Percentiles rank a stretch among this genome's conserved stretches.
These are phyloP conservation scores for Verbena officinalis DNA, from an alignment of 257 asterid genomes.

Conservation along the genomic window DNA sequence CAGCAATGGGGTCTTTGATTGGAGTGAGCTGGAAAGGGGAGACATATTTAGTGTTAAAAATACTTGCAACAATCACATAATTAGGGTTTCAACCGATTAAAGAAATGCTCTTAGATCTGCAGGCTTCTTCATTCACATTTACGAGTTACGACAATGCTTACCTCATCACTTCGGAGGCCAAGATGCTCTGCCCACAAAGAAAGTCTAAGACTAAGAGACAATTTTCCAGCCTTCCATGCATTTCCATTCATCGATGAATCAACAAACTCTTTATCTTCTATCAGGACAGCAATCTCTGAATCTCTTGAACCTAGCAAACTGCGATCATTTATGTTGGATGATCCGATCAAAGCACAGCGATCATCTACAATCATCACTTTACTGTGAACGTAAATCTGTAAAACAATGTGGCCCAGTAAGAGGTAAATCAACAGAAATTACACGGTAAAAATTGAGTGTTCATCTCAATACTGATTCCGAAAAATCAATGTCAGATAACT, in stretches of 20 bases:
- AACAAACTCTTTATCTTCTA: slow-evolving; percentile 80
- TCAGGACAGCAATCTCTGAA: slow-evolving; percentile 87
- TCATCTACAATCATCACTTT: slow-evolving; percentile 96
- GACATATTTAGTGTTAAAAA: slow-evolving; percentile 2
- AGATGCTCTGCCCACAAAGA: slow-evolving; percentile 96
- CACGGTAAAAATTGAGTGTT: slow-evolving; percentile 18
- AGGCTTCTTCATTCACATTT: slow-evolving; percentile 6
- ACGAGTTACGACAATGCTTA: slow-evolving; percentile 35
- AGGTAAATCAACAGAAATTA: slow-evolving; percentile 11
- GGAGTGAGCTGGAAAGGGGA: slow-evolving; percentile 51
- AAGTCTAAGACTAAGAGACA: slow-evolving; percentile 69
- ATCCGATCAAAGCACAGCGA: slow-evolving; percentile 73
- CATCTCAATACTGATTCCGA: slow-evolving; percentile 9
- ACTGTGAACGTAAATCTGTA: slow-evolving; percentile 90
- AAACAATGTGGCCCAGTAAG: slow-evolving; percentile 5
- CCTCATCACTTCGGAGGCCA: slow-evolving; percentile 70
- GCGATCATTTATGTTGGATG: slow-evolving; percentile 93
- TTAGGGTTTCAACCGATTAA: not conserved
- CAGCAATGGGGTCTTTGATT: slow-evolving; percentile 77
- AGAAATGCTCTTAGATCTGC: slow-evolving; percentile 12
- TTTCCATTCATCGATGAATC: slow-evolving; percentile 79
- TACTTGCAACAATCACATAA: slow-evolving; percentile 3
- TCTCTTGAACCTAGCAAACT: slow-evolving; percentile 97
- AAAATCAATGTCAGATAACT: slow-evolving; percentile 13
- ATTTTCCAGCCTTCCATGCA: slow-evolving; percentile 91